These are phyloP conservation scores for Fonsecaea pedrosoi DNA, from an alignment of 2,329 filamentous ascomycete genomes.

Conservation along the genomic window DNA sequence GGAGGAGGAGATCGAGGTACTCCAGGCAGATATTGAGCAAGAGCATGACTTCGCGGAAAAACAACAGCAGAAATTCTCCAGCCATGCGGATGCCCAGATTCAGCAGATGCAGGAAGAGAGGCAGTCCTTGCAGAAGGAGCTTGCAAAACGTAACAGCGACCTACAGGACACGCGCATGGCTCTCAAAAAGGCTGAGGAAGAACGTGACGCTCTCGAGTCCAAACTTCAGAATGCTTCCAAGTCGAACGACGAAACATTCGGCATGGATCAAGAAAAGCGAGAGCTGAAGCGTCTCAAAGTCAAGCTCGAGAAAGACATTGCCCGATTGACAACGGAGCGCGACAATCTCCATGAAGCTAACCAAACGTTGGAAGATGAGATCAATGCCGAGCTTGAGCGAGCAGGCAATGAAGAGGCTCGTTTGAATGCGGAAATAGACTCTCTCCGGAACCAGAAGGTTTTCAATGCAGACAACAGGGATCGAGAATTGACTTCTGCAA, in stretches of 20 bases:
- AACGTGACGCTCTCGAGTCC: conserved; percentile 70
- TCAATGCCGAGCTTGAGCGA: conserved; percentile 71
- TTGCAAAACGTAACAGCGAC: conserved; percentile 66
- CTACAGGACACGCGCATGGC: conserved; percentile 65
- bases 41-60: conserved; percentile 67
- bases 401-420: conserved; percentile 71
- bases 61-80: conserved; percentile 63
- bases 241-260: conserved; percentile 64
- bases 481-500: conserved; percentile 59
- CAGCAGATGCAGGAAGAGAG: conserved; percentile 66
- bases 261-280: conserved; percentile 71
- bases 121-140: conserved; percentile 67
- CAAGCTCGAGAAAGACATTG: conserved; percentile 71
- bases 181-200: conserved; percentile 65
- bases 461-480: conserved; percentile 51
- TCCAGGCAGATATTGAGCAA: conserved; percentile 70
- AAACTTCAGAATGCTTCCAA: conserved; percentile 62
- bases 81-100: conserved; percentile 65
- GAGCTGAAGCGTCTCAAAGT: conserved; percentile 72
- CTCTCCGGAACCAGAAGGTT: conserved; percentile 60
- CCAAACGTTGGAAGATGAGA: conserved; percentile 65
- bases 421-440: conserved; percentile 56
- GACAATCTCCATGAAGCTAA: conserved; percentile 63
- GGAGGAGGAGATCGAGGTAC: conserved; percentile 77
- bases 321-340: conserved; percentile 70